A percentile compares a stretch with the other conserved stretches of the same genome.
phyloP scores from a whole-genome alignment of 495 filamentous ascomycete species.

The Neurospora sp. region DNA sequence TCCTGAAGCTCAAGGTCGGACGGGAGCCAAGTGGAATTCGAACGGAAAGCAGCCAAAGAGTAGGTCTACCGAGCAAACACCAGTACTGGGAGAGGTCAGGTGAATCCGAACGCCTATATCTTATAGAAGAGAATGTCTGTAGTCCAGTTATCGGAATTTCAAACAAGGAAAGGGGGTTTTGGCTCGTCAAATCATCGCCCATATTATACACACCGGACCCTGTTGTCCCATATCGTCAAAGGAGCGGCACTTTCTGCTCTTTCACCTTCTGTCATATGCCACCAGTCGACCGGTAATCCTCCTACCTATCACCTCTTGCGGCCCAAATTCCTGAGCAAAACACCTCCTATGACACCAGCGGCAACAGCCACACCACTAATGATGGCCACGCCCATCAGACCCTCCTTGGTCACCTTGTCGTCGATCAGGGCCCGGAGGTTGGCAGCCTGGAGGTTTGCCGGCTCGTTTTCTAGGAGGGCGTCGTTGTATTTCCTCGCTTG shows the following conservation, averaged over 20 bases:
- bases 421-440: conserved; percentile 82
- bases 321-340: conserved; percentile 57
- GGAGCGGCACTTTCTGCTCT: background rate
- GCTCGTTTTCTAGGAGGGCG: conserved; percentile 77
- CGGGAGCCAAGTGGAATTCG: background rate
- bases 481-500: conserved; percentile 94
- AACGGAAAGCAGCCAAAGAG: background rate
- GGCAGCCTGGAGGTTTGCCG: conserved; percentile 75
- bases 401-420: conserved; percentile 91
- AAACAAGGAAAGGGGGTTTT: background rate
- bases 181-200: background rate
- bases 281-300: background rate
- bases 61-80: background rate
- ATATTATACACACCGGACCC: background rate
- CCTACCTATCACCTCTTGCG: conserved; percentile 18
- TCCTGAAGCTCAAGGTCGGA: background rate
- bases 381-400: conserved; percentile 91
- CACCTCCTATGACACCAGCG: conserved; percentile 82
- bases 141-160: background rate
- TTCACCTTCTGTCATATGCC: background rate
- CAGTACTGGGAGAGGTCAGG: background rate
- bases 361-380: conserved; percentile 87
- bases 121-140: background rate
- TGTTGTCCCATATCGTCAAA: background rate
- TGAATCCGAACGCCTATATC: background rate